Conservation (phyloP, 345 rosid genomes). For the Noccaea caerulescens region DNA sequence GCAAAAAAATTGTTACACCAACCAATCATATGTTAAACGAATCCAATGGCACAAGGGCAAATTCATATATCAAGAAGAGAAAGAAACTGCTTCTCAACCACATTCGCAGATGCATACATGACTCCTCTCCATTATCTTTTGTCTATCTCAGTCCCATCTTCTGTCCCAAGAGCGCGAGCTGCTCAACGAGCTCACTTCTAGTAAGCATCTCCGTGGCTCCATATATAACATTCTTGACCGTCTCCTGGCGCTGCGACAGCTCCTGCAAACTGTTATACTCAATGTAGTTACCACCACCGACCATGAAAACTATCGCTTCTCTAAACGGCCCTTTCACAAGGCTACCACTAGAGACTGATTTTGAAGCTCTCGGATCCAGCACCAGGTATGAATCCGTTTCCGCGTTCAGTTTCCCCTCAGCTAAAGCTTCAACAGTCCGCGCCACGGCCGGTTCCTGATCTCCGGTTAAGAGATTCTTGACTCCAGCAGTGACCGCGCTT, state of each 20-base stretch:
- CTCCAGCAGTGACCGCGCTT: conserved; percentile 85
- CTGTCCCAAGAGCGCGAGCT: conserved; percentile 59
- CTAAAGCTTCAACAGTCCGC: conserved; percentile 75
- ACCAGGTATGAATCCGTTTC: conserved; percentile 70
- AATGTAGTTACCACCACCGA: conserved; percentile 87
- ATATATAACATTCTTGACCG: conserved; percentile 70
- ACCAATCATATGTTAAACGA: too few relatives aligned
- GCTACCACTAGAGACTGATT: conserved; percentile 60
- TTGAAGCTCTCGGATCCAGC: conserved; percentile 85
- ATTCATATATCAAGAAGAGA: too few relatives aligned
- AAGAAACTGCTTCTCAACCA: too few relatives aligned
- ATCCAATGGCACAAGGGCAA: too few relatives aligned
- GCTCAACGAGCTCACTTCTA: conserved; percentile 77
- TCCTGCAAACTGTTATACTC: conserved; percentile 82
- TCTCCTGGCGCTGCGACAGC: conserved; percentile 67
- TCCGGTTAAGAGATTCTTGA: conserved; percentile 71
- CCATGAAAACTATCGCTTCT: conserved; percentile 85
- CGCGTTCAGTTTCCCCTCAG: conserved; percentile 79
- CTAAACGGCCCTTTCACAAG: conserved; percentile 72
- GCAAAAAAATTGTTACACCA: too few relatives aligned
- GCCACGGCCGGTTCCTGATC: conserved; percentile 74
- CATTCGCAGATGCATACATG: too few relatives aligned
- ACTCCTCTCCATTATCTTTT: not conserved
- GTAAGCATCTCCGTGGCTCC: conserved; percentile 83
- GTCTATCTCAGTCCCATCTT: conserved; percentile 58